These are phyloP conservation scores for Jaltomata sinuosa DNA, from an alignment of 257 asterid species.

Conservation along the genomic window DNA sequence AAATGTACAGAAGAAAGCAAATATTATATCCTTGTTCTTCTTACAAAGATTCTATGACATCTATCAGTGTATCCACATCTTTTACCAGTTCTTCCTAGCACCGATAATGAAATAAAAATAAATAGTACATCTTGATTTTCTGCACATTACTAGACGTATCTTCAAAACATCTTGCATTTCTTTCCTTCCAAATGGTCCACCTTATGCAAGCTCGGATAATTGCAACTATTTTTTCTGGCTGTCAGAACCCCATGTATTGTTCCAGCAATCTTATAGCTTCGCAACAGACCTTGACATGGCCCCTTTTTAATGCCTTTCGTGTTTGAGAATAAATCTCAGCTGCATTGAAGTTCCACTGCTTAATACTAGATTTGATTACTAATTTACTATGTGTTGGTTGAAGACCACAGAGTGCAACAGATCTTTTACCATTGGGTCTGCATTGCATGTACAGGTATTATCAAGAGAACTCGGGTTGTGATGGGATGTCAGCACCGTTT, in stretches of 20 bases:
- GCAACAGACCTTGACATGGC: background rate
- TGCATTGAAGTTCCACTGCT: background rate
- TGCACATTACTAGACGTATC: background rate
- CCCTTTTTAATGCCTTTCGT: background rate
- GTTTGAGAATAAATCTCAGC: background rate
- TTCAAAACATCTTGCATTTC: background rate
- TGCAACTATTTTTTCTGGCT: background rate
- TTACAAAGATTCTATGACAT: background rate
- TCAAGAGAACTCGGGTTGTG: constrained; percentile 43
- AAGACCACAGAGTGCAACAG: background rate
- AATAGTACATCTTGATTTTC: background rate
- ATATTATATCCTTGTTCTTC: background rate
- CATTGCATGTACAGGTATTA: constrained; percentile 23
- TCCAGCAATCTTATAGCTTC: background rate
- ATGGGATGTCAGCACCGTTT: constrained; percentile 59
- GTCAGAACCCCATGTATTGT: background rate
- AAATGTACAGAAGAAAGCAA: background rate
- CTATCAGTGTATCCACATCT: background rate
- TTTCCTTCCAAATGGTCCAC: background rate
- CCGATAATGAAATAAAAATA: background rate
- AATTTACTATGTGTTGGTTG: background rate
- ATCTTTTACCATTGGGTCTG: background rate
- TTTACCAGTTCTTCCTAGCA: background rate
- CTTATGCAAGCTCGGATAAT: background rate
- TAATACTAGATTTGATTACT: background rate